Percentiles rank a stretch among this genome's conserved stretches.
These are phyloP conservation scores for Combretum micranthum DNA, from an alignment of 345 rosid genomes.

Conservation along the genomic window DNA sequence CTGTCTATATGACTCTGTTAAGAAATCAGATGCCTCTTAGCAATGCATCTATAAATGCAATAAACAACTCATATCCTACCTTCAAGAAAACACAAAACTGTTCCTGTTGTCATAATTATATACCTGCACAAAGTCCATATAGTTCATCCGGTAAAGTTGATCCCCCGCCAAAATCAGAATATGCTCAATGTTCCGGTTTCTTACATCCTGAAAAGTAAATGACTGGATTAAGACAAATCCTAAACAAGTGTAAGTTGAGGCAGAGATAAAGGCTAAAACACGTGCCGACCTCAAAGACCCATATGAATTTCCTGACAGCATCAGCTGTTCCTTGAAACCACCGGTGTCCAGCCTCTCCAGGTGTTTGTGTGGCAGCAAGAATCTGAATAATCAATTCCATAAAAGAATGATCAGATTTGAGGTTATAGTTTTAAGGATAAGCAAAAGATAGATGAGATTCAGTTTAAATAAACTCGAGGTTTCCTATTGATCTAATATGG, in stretches of 20 bases:
- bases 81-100: neutral
- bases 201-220: constrained; percentile 58
- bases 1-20: constrained; percentile 70
- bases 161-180: constrained; percentile 78
- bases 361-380: constrained; percentile 96
- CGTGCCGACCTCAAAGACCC: constrained; percentile 86
- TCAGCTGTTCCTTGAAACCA: constrained; percentile 99
- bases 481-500: no score
- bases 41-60: neutral
- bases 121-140: constrained; percentile 84
- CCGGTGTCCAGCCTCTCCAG: constrained; percentile 78
- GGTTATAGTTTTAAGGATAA: no score
- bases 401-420: no score
- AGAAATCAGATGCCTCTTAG: constrained; percentile 11
- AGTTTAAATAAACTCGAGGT: no score
- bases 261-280: neutral
- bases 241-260: constrained; percentile 23
- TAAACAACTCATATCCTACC: neutral
- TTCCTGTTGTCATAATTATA: neutral
- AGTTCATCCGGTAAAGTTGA: constrained; percentile 89
- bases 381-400: constrained; percentile 31
- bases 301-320: constrained; percentile 89
- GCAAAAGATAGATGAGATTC: neutral
- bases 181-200: constrained; percentile 71
- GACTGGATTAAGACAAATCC: neutral